Conservation (phyloP, 78 protist species). For the Isochrysis galbana region DNA sequence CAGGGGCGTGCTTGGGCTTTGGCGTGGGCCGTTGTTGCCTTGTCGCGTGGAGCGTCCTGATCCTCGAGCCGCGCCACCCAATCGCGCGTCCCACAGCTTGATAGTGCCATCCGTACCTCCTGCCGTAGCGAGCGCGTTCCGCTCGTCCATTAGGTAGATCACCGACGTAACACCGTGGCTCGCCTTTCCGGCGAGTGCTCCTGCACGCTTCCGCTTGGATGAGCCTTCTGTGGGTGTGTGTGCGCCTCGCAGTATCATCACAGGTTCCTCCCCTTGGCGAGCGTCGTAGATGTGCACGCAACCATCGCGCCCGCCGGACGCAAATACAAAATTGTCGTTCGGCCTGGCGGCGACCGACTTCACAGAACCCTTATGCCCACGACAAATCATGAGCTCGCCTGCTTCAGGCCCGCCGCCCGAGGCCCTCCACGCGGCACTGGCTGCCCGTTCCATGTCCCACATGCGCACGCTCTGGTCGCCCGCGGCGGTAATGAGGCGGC, state of each 20-base stretch:
- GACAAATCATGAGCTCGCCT: neutral
- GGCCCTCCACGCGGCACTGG: neutral
- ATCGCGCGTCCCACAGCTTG: slow-evolving; percentile 36
- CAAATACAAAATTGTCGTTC: neutral
- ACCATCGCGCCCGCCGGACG: slow-evolving; percentile 33
- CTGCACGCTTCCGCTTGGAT: neutral
- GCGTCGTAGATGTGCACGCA: neutral
- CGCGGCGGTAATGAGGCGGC: slow-evolving; percentile 18
- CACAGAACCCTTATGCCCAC: slow-evolving; percentile 28
- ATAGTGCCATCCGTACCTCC: slow-evolving; percentile 36
- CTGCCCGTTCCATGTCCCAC: neutral
- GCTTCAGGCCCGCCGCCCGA: neutral
- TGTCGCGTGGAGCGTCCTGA: neutral
- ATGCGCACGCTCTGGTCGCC: slow-evolving; percentile 34
- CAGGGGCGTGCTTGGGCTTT: neutral
- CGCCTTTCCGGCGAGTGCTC: neutral
- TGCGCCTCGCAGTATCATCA: neutral
- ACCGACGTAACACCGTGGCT: neutral
- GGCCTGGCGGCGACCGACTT: slow-evolving; percentile 30
- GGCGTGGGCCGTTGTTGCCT: too few species aligned
- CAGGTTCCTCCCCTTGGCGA: neutral
- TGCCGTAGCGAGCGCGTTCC: slow-evolving; percentile 17
- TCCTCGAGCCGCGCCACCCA: neutral
- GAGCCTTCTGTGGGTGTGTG: neutral
- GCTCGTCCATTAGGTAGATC: neutral